These are phyloP conservation scores for Pleurotus cornucopiae DNA, from an alignment of 768 basidiomycete species.

Conservation along the genomic window DNA sequence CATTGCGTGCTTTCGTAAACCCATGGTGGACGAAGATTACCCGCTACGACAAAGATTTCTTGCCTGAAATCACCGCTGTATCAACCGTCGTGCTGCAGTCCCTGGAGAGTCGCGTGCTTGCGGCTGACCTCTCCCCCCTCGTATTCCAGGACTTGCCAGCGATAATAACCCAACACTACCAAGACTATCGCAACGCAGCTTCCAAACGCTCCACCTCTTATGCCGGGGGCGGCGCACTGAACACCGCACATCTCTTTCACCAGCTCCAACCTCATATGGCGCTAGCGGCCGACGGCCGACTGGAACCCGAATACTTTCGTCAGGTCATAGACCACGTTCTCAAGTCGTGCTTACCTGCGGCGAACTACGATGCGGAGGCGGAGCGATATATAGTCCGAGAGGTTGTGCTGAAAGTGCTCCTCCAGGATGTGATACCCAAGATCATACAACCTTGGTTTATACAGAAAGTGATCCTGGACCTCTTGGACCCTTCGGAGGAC, in stretches of 20 bases:
- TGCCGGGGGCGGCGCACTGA: constrained; percentile 58
- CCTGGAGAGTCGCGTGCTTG: constrained; percentile 54
- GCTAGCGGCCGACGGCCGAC: constrained; percentile 54
- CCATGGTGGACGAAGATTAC: constrained; percentile 87
- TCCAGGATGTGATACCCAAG: constrained; percentile 63
- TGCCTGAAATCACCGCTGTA: constrained; percentile 64
- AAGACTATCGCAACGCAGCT: constrained; percentile 69
- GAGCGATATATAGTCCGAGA: constrained; percentile 87
- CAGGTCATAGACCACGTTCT: constrained; percentile 77
- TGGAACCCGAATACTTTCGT: constrained; percentile 76
- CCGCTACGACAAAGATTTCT: constrained; percentile 78
- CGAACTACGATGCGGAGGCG: constrained; percentile 74
- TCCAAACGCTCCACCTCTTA: constrained; percentile 66
- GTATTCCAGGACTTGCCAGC: constrained; percentile 59
- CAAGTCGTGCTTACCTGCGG: constrained; percentile 63
- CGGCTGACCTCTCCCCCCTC: constrained; percentile 56
- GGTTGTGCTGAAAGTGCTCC: constrained; percentile 71
- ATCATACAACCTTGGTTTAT: constrained; percentile 91
- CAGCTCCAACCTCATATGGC: constrained; percentile 84
- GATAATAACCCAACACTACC: constrained; percentile 71
- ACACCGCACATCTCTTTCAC: constrained; percentile 70
- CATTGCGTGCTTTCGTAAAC: constrained; percentile 71
- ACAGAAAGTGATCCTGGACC: constrained; percentile 60
- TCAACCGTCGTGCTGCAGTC: constrained; percentile 52
- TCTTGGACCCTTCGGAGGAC: constrained; percentile 47